Conservation (phyloP, 2,329 filamentous ascomycete genomes). For the Aaosphaeria pasadenensis region DNA sequence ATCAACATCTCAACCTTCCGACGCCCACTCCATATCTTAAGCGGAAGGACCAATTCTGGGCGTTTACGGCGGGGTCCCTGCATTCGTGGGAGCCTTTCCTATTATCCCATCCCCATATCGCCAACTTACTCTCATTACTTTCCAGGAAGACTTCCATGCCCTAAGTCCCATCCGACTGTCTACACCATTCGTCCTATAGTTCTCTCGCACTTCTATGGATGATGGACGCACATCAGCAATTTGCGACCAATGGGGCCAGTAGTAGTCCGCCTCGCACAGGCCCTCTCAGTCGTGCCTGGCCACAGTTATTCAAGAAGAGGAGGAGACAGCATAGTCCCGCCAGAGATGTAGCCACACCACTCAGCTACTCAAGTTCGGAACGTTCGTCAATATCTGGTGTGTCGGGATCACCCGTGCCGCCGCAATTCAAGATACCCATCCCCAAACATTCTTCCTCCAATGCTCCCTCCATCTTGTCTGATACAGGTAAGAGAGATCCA, state of each 20-base stretch:
- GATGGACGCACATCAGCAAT: neutral
- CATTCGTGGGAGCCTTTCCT: neutral
- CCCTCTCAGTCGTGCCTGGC: constrained; percentile 27
- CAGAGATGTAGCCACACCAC: constrained; percentile 11
- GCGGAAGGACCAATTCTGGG: neutral
- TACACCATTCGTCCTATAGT: no score
- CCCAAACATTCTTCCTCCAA: constrained; percentile 6
- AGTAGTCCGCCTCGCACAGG: constrained; percentile 5
- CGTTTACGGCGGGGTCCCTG: neutral
- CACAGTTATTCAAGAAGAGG: constrained; percentile 29
- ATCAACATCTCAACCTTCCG: neutral
- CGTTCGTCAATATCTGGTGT: neutral
- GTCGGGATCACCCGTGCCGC: constrained; percentile 5
- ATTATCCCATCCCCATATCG: no score
- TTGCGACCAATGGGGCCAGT: neutral
- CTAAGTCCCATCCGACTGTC: no score
- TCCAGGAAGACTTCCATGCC: no score
- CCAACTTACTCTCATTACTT: no score
- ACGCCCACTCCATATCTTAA: neutral
- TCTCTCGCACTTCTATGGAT: neutral
- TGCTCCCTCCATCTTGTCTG: no score
- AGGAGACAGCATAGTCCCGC: constrained; percentile 25
- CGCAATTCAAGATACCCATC: constrained; percentile 22
- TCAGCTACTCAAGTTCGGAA: constrained; percentile 3
- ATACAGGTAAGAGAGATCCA: no score